Percentiles rank a stretch among this genome's conserved stretches.
Conservation (phyloP, 192 early-diverging fungal genomes). For the Linnemannia elongata region DNA sequence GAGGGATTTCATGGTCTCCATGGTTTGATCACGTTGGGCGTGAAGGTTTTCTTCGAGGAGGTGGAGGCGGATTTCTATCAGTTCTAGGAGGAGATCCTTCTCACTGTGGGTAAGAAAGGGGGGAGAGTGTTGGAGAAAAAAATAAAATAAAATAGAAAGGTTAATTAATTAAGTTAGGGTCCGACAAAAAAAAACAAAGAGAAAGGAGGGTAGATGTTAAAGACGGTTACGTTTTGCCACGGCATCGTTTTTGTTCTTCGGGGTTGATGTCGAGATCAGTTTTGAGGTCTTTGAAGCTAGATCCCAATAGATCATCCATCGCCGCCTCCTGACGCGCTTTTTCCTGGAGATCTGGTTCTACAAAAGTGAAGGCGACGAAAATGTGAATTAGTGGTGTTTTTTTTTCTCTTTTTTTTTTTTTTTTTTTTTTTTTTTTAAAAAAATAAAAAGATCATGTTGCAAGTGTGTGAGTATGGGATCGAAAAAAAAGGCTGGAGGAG, state of each 20-base stretch:
- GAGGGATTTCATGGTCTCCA: conserved; percentile 11
- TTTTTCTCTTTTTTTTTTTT: too few species aligned
- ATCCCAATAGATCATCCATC: background rate
- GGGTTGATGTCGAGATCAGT: background rate
- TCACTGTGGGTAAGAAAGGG: background rate
- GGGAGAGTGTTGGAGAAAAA: too few species aligned
- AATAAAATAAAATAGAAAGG: too few species aligned
- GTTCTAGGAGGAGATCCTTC: conserved; percentile 5
- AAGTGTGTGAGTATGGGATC: background rate
- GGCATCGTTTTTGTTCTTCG: background rate
- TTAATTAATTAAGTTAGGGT: too few species aligned
- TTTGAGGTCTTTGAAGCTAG: background rate
- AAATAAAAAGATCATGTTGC: background rate
- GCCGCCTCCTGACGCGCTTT: background rate
- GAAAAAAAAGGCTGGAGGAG: background rate
- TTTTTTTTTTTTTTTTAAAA: too few species aligned
- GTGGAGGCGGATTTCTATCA: background rate
- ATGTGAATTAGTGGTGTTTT: background rate
- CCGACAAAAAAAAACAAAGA: too few species aligned
- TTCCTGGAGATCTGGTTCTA: background rate
- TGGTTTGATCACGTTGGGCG: conserved; percentile 4
- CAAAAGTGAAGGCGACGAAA: background rate
- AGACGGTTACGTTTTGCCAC: background rate
- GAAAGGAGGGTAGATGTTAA: background rate
- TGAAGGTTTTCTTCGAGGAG: background rate